These are phyloP conservation scores for Hyparrhenia diplandra DNA, from an alignment of 176 grass and related monocot genomes.

Conservation along the genomic window DNA sequence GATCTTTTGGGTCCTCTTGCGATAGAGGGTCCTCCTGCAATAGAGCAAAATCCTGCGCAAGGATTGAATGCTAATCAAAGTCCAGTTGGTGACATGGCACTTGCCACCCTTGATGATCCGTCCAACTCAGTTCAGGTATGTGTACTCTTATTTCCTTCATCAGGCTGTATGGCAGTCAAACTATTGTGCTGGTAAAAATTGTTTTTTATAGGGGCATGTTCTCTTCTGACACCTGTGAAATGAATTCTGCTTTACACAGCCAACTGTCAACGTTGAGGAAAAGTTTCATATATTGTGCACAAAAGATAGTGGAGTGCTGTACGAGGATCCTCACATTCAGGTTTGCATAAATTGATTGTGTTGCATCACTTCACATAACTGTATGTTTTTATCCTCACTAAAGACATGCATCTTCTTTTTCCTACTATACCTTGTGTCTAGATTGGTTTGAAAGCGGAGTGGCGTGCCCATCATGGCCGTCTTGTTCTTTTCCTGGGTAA, in stretches of 20 bases:
- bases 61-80: slow-evolving; percentile 55
- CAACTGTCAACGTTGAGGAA: slow-evolving; percentile 68
- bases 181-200: not conserved
- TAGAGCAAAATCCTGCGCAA: slow-evolving; percentile 46
- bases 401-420: slow-evolving; percentile 8
- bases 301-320: slow-evolving; percentile 96
- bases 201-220: not conserved
- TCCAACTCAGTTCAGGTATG: slow-evolving; percentile 83
- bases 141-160: not conserved
- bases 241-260: slow-evolving; percentile 55
- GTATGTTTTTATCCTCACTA: not conserved
- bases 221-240: slow-evolving; percentile 16
- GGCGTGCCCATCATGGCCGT: slow-evolving; percentile 84
- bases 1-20: slow-evolving; percentile 96
- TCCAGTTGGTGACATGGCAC: slow-evolving; percentile 69
- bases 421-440: slow-evolving; percentile 25
- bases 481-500: slow-evolving; percentile 95
- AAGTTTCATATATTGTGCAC: slow-evolving; percentile 83
- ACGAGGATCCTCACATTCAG: slow-evolving; percentile 95
- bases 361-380: not conserved
- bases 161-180: not conserved
- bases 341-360: slow-evolving; percentile 33
- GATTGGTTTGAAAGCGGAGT: slow-evolving; percentile 98
- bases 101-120: slow-evolving; percentile 83
- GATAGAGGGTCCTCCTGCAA: slow-evolving; percentile 81